A percentile compares a stretch with the other conserved stretches of the same genome.
Conservation (phyloP, 2,329 filamentous ascomycete genomes). For the Ascosphaera apis region DNA sequence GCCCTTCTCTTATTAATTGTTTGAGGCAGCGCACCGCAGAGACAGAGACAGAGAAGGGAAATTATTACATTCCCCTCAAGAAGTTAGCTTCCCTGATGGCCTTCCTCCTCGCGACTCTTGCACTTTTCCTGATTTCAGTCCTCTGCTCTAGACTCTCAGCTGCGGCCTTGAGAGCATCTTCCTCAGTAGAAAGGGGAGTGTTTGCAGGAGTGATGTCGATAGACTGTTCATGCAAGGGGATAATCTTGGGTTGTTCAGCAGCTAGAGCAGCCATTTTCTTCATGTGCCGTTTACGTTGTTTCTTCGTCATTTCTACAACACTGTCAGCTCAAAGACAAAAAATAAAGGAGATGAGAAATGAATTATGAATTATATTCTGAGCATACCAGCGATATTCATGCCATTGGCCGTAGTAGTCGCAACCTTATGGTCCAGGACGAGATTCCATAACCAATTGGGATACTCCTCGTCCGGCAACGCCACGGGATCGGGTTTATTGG, state of each 20-base stretch:
- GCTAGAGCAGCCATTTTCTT: constrained; percentile 23
- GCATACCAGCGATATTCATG: constrained; percentile 6
- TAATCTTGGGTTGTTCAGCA: constrained; percentile 15
- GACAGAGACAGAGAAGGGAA: not conserved
- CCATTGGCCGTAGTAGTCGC: constrained; percentile 12
- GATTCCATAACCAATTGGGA: constrained; percentile 24
- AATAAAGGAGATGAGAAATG: too few species aligned
- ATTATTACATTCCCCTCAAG: constrained; percentile 21
- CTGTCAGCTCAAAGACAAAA: not conserved
- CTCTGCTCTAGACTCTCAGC: constrained; percentile 16
- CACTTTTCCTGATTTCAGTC: constrained; percentile 21
- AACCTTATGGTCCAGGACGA: constrained; percentile 16
- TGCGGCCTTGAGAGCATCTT: constrained; percentile 13
- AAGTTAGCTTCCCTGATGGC: constrained; percentile 25
- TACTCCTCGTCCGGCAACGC: constrained; percentile 25
- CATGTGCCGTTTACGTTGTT: constrained; percentile 23
- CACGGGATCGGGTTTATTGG: constrained; percentile 22
- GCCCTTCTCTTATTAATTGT: too few species aligned
- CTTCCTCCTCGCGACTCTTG: constrained; percentile 22
- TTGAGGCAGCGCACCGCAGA: too few species aligned
- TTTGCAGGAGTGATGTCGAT: constrained; percentile 20
- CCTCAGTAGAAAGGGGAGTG: constrained; percentile 10
- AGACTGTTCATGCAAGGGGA: constrained; percentile 23
- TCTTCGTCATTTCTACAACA: constrained; percentile 21
- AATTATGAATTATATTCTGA: not conserved